Conservation (phyloP, 2,329 filamentous ascomycete species). For the Arthrobotrys iridis region DNA sequence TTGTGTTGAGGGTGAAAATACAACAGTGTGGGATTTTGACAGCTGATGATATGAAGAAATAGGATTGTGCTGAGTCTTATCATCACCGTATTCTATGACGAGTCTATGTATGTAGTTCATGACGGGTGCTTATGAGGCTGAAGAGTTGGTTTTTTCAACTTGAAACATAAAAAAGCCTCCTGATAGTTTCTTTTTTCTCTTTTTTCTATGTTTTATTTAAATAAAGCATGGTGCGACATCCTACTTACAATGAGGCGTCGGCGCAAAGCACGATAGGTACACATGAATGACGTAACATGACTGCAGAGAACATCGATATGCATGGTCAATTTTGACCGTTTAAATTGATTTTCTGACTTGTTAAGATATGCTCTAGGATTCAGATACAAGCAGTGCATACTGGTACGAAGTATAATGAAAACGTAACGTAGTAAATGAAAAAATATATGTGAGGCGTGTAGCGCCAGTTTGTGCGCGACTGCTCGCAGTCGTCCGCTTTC, state of each 20-base stretch:
- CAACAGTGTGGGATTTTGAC: constrained; percentile 29
- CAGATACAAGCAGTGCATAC: not conserved
- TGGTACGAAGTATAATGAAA: not conserved
- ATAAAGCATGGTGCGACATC: not conserved
- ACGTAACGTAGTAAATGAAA: not conserved
- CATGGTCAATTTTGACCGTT: not conserved
- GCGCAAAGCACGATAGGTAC: not conserved
- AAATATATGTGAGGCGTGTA: not conserved
- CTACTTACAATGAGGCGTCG: too few relatives aligned
- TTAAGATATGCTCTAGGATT: constrained; percentile 7
- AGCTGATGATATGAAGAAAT: not conserved
- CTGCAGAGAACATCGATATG: not conserved
- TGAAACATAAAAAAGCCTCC: too few relatives aligned
- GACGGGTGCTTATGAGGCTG: too few relatives aligned
- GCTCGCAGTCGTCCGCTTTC: not conserved
- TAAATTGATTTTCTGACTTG: not conserved
- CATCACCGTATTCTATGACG: too few relatives aligned
- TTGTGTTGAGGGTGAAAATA: constrained; percentile 32
- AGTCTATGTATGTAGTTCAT: too few relatives aligned
- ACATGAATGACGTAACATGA: constrained; percentile 22
- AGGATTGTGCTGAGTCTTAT: not conserved
- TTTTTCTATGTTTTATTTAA: not conserved
- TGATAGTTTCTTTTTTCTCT: too few relatives aligned
- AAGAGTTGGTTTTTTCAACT: too few relatives aligned
- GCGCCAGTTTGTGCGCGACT: not conserved